Percentiles rank a stretch among this genome's conserved stretches.
Conservation (phyloP, 768 basidiomycete genomes). For the Boletus pseudo-olivaceus region DNA sequence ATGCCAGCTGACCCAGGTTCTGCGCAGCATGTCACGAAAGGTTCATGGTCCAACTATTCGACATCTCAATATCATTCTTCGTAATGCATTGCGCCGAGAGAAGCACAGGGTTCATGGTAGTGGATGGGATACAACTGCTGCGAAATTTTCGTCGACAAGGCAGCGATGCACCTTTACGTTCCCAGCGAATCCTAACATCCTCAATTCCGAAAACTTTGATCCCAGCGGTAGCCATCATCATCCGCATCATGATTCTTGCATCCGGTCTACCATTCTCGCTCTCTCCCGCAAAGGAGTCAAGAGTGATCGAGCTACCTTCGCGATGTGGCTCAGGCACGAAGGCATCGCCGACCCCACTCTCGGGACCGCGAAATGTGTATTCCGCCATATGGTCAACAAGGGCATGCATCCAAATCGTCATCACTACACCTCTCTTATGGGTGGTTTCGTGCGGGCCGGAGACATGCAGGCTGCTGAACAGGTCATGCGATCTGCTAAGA, state of each 20-base stretch:
- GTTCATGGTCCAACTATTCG: conserved; percentile 47
- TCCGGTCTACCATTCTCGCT: conserved; percentile 44
- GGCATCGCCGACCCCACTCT: conserved; percentile 50
- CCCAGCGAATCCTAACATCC: conserved; percentile 11
- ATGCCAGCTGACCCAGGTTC: conserved; percentile 42
- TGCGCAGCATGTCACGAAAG: conserved; percentile 44
- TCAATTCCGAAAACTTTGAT: conserved; percentile 38
- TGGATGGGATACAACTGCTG: conserved; percentile 46
- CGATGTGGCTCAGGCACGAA: conserved; percentile 62
- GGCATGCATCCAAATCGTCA: conserved; percentile 71
- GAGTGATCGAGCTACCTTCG: conserved; percentile 55
- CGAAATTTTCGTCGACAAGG: conserved; percentile 35
- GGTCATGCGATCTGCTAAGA: conserved; percentile 50
- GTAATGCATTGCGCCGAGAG: conserved; percentile 50
- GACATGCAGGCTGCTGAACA: conserved; percentile 54
- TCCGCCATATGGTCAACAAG: conserved; percentile 56
- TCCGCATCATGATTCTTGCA: conserved; percentile 29
- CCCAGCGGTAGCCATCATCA: conserved; percentile 44
- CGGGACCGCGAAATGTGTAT: conserved; percentile 48
- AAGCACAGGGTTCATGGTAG: conserved; percentile 41
- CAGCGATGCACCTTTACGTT: conserved; percentile 9
- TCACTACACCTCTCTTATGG: conserved; percentile 74
- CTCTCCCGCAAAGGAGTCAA: conserved; percentile 46
- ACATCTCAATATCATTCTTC: conserved; percentile 56
- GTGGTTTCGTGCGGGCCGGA: conserved; percentile 62